Evolutionary conservation across 2,329 filamentous ascomycete species (phyloP), one percentile per base, ranked within the genome.

Genomic region (Phialocephala subalpina): DNA sequence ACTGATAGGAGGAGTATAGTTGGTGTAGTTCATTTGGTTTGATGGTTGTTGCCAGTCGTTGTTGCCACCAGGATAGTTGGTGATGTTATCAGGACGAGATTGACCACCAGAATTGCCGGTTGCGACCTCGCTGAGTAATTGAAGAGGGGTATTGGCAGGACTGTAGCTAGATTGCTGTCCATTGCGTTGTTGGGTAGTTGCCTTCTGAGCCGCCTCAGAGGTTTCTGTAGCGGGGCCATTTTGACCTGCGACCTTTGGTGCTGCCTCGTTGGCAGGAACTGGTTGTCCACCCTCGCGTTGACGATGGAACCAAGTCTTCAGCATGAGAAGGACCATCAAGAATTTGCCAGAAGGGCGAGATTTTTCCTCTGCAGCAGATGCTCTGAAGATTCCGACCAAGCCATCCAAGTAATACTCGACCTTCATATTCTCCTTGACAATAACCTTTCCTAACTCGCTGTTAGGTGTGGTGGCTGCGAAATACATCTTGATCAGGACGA

Each of bases 341-440:
- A 94, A 94, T 77, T 92, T 93, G 58, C 84, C 82, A 0, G 90
- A 87, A 0, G 90, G 87, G 1, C 89, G 83, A 53, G 87, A 92
- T 66, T 84, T 86, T 59, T 90, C 87, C 0, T 85, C 84, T 3
- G 86, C 86, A 0, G 90, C 89, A 0, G 89, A 84, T 45, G 84
- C 83, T 65, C 84, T 83, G 72, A 95, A 91, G 71, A 90, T 89
- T 1, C 88, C 84, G 1, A 93, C 85, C 22, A 94, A 81, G n/a
- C 82, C 83, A 68, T 92, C 89, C 2, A 97, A 82, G 74, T 93
- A 91, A 62, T 86, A 81, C 69, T 88, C 84, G 18, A 86, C 80
- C 66, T 89, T 88, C 79, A 95, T 85, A 69, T 89, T 84, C 62
- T 90, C 85, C 68, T 87, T 87, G 70, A 88, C 84, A 68, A 95